Percentiles rank a stretch among this genome's conserved stretches.
phyloP scores from a whole-genome alignment of 805 yeast genomes.

The Pichia heedii region DNA sequence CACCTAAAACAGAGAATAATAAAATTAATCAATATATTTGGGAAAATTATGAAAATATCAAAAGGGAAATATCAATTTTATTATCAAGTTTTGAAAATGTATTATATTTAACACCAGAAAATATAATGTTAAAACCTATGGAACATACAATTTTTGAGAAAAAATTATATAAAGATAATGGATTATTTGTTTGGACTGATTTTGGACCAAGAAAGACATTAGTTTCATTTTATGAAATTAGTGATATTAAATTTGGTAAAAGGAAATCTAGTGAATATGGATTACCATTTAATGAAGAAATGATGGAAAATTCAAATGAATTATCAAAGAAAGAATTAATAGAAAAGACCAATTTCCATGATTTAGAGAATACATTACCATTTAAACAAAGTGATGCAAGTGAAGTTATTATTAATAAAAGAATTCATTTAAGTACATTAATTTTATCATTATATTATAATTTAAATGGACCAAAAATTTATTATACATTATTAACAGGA shows the following conservation, averaged over 20 bases:
- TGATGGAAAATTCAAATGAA: slow-evolving; percentile 1
- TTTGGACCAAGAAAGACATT: slow-evolving; percentile 72
- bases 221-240: slow-evolving; percentile 58
- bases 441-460: slow-evolving; percentile 42
- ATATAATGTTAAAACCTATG: slow-evolving; percentile 33
- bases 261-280: slow-evolving; percentile 27
- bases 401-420: slow-evolving; percentile 39
- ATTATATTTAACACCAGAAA: slow-evolving; percentile 38
- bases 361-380: slow-evolving; percentile 37
- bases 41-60: slow-evolving; percentile 30
- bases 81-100: slow-evolving; percentile 39
- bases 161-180: slow-evolving; percentile 41
- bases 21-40: slow-evolving; percentile 29
- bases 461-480: slow-evolving; percentile 35
- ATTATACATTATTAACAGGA: slow-evolving; percentile 28
- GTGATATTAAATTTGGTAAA: slow-evolving; percentile 35
- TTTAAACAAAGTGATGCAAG: slow-evolving; percentile 44
- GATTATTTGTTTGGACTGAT: slow-evolving; percentile 72
- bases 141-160: slow-evolving; percentile 30
- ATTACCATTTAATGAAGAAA: slow-evolving; percentile 16
- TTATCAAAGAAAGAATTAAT: slow-evolving; percentile 22
- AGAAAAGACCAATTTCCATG: slow-evolving; percentile 17
- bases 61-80: slow-evolving; percentile 33
- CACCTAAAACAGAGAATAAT: slow-evolving; percentile 20
- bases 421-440: slow-evolving; percentile 37